Percentiles rank a stretch among this genome's conserved stretches.
Conservation (phyloP, 2,329 filamentous ascomycete genomes). For the Verticillium zaregamsianum region DNA sequence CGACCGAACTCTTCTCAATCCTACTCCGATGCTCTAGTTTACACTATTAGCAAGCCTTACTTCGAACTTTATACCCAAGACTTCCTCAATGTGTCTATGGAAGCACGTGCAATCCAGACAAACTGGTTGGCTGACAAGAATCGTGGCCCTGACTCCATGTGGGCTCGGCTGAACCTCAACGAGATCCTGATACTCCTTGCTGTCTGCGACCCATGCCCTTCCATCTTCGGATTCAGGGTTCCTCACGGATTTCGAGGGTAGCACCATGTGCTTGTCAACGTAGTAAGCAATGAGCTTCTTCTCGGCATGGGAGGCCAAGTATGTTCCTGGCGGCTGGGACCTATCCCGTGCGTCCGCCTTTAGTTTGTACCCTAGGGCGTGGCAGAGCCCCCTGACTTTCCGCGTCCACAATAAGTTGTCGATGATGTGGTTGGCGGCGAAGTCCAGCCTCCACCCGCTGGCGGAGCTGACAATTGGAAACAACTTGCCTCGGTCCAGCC, state of each 20-base stretch:
- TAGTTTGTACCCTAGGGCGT: not conserved
- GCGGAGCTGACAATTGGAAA: not conserved
- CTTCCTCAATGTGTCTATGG: not conserved
- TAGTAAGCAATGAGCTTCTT: not conserved
- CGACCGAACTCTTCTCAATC: no score
- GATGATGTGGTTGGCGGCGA: not conserved
- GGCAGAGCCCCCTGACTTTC: not conserved
- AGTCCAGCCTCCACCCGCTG: not conserved
- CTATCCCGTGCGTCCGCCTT: not conserved
- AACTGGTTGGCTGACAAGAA: not conserved
- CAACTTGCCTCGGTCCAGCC: not conserved
- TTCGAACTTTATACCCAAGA: not conserved
- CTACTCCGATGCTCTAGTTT: no score
- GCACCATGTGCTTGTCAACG: not conserved
- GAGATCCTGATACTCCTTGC: not conserved
- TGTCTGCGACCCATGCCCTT: not conserved
- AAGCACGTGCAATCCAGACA: not conserved
- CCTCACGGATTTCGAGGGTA: not conserved
- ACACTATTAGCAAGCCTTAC: not conserved
- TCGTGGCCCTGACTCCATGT: not conserved
- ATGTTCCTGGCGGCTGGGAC: not conserved
- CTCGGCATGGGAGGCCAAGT: not conserved
- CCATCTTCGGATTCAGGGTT: not conserved
- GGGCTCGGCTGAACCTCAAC: not conserved
- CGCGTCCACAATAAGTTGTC: not conserved